phyloP scores from a whole-genome alignment of 306 rosid genomes.

The Pterocarpus macrocarpus region DNA sequence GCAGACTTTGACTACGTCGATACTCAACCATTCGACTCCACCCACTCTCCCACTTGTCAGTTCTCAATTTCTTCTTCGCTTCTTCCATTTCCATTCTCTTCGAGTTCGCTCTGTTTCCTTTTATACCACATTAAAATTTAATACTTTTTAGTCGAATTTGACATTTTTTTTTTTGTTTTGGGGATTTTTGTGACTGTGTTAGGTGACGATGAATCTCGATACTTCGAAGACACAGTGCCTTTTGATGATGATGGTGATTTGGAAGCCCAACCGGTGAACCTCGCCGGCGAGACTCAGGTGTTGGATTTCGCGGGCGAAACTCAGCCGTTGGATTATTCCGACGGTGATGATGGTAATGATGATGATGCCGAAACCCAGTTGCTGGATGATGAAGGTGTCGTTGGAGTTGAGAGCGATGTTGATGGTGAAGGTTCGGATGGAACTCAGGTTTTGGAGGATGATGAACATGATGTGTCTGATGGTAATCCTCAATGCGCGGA shows the following conservation, averaged over 20 bases:
- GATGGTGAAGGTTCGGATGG: conserved; percentile 48
- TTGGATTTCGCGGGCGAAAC: conserved; percentile 52
- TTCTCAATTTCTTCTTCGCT: neutral
- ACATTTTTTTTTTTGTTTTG: neutral
- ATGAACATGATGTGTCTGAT: conserved; percentile 25
- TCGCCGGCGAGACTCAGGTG: conserved; percentile 69
- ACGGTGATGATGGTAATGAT: conserved; percentile 36
- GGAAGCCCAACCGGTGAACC: conserved; percentile 59
- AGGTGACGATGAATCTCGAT: conserved; percentile 54
- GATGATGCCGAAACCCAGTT: conserved; percentile 57
- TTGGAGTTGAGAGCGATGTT: neutral
- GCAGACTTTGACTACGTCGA: conserved; percentile 41
- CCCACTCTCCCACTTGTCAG: conserved; percentile 56
- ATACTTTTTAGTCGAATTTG: neutral
- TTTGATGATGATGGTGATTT: conserved; percentile 48
- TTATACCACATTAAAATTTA: neutral
- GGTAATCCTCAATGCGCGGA: conserved; percentile 48
- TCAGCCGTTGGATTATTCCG: conserved; percentile 61
- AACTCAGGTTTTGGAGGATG: conserved; percentile 65
- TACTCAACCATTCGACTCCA: conserved; percentile 57
- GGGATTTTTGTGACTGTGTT: neutral
- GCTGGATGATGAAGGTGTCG: conserved; percentile 46
- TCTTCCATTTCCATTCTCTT: neutral
- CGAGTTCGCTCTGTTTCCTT: neutral
- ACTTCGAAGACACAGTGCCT: conserved; percentile 50